Conservation (phyloP, 2,329 filamentous ascomycete species). For the Nemania serpens region DNA sequence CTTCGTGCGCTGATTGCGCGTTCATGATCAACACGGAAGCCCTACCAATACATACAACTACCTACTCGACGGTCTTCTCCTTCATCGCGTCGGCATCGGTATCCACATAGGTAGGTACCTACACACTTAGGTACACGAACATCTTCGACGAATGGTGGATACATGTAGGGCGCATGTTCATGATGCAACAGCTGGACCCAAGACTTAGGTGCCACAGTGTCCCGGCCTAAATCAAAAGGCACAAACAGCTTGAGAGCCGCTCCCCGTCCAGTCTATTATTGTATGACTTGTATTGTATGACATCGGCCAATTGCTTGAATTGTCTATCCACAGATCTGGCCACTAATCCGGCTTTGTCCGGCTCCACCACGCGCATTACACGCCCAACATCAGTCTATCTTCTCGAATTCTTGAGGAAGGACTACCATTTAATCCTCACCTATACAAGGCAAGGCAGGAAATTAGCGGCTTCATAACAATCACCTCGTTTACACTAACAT, state of each 20-base stretch:
- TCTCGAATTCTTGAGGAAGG: too few species aligned
- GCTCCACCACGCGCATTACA: neutral
- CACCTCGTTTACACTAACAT: too few species aligned
- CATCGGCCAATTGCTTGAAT: conserved; percentile 21
- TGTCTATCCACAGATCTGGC: neutral
- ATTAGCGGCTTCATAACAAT: too few species aligned
- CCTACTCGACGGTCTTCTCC: neutral
- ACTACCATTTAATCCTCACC: too few species aligned
- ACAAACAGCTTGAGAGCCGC: neutral
- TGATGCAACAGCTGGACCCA: conserved; percentile 17
- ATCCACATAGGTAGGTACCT: too few species aligned
- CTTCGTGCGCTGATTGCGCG: conserved; percentile 16
- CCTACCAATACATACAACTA: conserved; percentile 1
- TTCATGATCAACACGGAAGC: conserved; percentile 7
- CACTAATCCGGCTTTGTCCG: neutral
- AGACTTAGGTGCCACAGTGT: conserved; percentile 18
- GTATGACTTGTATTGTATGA: conserved; percentile 12
- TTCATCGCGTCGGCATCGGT: neutral
- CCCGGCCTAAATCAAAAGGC: conserved; percentile 4
- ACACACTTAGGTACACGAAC: neutral
- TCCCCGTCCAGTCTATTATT: neutral
- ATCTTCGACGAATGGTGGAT: conserved; percentile 17
- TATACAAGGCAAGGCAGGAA: too few species aligned
- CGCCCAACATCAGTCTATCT: too few species aligned
- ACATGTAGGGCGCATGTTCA: conserved; percentile 12